Evolutionary conservation across 2,329 filamentous ascomycete species (phyloP).

Genomic region (Calonectria hawksworthii): DNA sequence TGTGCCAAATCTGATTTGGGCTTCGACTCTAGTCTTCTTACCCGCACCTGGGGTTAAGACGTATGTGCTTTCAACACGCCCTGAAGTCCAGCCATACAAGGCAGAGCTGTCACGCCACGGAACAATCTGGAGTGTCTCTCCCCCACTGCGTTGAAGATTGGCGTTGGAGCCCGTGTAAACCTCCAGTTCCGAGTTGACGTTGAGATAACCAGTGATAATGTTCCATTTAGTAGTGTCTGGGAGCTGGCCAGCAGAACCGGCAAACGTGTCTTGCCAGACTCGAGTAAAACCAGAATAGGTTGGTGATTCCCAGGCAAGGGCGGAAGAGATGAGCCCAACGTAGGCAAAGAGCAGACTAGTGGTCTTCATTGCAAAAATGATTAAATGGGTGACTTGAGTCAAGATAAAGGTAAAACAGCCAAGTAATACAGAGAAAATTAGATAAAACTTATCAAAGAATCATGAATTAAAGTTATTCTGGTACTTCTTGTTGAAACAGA

Average conservation of each 20-base stretch:
- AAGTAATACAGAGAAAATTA: neutral
- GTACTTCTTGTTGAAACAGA: neutral
- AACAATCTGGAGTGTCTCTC: conserved; percentile 62
- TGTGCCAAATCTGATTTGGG: conserved; percentile 52
- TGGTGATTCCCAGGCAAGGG: conserved; percentile 47
- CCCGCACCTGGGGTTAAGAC: conserved; percentile 59
- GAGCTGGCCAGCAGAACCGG: conserved; percentile 52
- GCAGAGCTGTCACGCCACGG: conserved; percentile 53
- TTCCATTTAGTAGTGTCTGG: conserved; percentile 60
- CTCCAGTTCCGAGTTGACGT: conserved; percentile 64
- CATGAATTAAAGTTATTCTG: neutral
- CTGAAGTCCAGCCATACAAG: conserved; percentile 61
- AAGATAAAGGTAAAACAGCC: neutral
- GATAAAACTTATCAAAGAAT: neutral
- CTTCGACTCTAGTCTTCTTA: conserved; percentile 56
- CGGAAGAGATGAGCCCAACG: neutral
- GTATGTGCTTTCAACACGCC: conserved; percentile 62
- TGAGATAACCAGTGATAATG: conserved; percentile 54
- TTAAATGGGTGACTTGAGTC: neutral
- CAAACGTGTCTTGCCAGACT: conserved; percentile 62
- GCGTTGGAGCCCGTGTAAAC: conserved; percentile 57
- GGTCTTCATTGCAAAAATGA: neutral
- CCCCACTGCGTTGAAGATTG: conserved; percentile 65
- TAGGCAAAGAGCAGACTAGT: neutral
- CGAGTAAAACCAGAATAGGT: conserved; percentile 55